phyloP scores from a whole-genome alignment of 2,329 filamentous ascomycete species.

The Ascochyta pisi region DNA sequence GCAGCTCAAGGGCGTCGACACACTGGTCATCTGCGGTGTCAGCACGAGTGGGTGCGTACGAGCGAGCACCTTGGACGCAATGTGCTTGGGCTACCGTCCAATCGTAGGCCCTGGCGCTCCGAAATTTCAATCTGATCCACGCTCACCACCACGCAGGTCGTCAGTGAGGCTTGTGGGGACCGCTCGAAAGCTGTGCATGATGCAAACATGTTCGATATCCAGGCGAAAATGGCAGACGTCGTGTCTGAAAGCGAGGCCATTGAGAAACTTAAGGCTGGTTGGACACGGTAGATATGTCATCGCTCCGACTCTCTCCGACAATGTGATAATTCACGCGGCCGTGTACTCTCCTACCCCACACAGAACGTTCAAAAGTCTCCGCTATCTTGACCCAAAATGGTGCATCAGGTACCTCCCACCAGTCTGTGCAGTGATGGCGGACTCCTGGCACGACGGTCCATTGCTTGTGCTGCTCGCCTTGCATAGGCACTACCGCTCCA shows the following conservation, averaged over 20 bases:
- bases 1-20: constrained; percentile 51
- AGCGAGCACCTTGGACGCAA: constrained; percentile 54
- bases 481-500: neutral
- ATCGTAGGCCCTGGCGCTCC: constrained; percentile 47
- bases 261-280: constrained; percentile 48
- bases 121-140: neutral
- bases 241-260: constrained; percentile 53
- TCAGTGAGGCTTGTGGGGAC: constrained; percentile 56
- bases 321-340: constrained; percentile 3
- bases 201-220: constrained; percentile 55
- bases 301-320: constrained; percentile 10
- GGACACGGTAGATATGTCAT: constrained; percentile 26
- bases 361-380: neutral
- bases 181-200: constrained; percentile 54
- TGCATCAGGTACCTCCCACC: neutral
- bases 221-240: constrained; percentile 58
- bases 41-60: constrained; percentile 58
- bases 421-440: neutral
- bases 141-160: constrained; percentile 42
- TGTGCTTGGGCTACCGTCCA: constrained; percentile 54
- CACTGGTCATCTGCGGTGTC: constrained; percentile 56
- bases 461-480: neutral
- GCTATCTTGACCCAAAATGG: neutral
- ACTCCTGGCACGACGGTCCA: neutral
- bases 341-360: constrained; percentile 4